A percentile compares a stretch with the other conserved stretches of the same genome.
These are phyloP conservation scores for Symbiodinium pilosum DNA, from an alignment of 73 alveolate genomes.

Conservation along the genomic window DNA sequence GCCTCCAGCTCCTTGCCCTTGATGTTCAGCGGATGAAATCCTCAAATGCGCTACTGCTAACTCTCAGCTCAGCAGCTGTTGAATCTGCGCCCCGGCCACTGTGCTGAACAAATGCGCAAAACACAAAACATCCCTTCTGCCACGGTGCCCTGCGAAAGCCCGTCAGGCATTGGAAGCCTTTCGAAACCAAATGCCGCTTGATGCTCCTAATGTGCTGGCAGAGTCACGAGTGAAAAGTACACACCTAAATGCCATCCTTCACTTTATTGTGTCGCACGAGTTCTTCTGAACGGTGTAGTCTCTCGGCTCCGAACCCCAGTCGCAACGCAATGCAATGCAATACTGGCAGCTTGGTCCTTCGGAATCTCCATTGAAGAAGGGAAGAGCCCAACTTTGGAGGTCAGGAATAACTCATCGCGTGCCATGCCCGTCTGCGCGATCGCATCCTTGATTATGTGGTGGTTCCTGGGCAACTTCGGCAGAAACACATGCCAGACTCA, in stretches of 20 bases:
- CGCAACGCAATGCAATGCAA: too few species aligned
- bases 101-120: too few species aligned
- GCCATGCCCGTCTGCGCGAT: not conserved
- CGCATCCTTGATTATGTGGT: slow-evolving; percentile 28
- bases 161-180: not conserved
- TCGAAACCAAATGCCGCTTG: slow-evolving; percentile 29
- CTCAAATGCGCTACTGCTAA: not conserved
- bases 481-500: not conserved
- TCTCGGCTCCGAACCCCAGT: not conserved
- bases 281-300: not conserved
- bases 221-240: not conserved
- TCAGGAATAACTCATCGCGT: slow-evolving; percentile 51
- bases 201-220: too few species aligned
- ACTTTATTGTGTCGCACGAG: not conserved
- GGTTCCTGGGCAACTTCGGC: slow-evolving; percentile 5
- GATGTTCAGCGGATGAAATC: slow-evolving; percentile 39
- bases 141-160: not conserved
- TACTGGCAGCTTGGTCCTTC: slow-evolving; percentile 31
- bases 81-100: not conserved
- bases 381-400: slow-evolving; percentile 56
- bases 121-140: too few species aligned
- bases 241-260: not conserved
- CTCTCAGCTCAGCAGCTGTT: not conserved
- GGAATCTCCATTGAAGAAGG: slow-evolving; percentile 51
- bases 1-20: slow-evolving; percentile 86